These are phyloP conservation scores for Xerocomus potaroensis DNA, from an alignment of 768 basidiomycete species.

Conservation along the genomic window DNA sequence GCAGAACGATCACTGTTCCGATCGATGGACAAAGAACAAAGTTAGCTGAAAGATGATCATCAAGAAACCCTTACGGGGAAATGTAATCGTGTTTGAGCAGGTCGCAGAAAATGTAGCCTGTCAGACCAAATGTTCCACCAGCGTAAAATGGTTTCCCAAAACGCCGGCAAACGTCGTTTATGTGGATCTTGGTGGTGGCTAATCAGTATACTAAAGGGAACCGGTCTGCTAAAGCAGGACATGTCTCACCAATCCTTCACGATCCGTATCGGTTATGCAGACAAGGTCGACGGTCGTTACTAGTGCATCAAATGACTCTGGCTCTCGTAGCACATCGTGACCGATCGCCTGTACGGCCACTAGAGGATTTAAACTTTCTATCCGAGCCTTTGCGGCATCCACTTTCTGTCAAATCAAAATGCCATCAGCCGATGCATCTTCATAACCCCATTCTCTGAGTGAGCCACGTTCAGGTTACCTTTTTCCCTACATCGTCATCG, in stretches of 20 bases:
- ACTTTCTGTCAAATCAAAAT: conserved; percentile 56
- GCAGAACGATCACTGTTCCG: conserved; percentile 57
- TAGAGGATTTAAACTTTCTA: conserved; percentile 89
- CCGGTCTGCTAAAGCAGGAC: neutral
- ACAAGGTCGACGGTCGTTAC: conserved; percentile 75
- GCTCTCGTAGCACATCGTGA: conserved; percentile 43
- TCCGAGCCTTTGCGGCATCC: conserved; percentile 76
- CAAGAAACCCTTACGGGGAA: conserved; percentile 56
- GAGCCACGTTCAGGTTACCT: conserved; percentile 43
- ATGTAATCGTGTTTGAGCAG: conserved; percentile 84
- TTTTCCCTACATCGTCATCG: conserved; percentile 87
- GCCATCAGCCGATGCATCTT: conserved; percentile 34
- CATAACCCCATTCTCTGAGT: conserved; percentile 28
- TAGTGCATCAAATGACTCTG: conserved; percentile 52
- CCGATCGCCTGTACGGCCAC: conserved; percentile 74
- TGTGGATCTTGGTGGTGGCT: conserved; percentile 48
- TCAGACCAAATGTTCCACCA: conserved; percentile 87
- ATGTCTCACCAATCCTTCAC: conserved; percentile 62
- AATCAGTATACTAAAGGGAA: conserved; percentile 6
- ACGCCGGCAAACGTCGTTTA: conserved; percentile 78
- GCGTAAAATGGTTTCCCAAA: conserved; percentile 79
- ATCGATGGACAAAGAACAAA: conserved; percentile 3
- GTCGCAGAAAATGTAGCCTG: conserved; percentile 95
- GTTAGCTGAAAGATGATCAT: conserved; percentile 6
- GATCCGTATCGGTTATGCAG: conserved; percentile 77